Evolutionary conservation across 129 eudicot genomes (phyloP).

Genomic region (Saposhnikovia divaricata): DNA sequence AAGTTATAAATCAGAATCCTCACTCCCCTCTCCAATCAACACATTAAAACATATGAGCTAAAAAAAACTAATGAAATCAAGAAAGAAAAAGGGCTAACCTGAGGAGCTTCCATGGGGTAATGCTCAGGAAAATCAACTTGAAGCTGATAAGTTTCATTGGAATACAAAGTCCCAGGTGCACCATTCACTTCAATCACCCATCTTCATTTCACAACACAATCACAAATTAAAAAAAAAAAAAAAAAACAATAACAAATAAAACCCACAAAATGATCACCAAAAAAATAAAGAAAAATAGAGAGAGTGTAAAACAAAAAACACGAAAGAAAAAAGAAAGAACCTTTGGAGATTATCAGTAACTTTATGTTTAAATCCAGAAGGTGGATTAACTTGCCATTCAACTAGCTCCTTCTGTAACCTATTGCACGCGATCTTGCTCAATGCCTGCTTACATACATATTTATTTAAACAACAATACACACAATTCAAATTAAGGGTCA

Average conservation of each 20-base stretch:
- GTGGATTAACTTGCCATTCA: conserved; percentile 88
- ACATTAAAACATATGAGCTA: no score
- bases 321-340: conserved; percentile 17
- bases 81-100: conserved; percentile 23
- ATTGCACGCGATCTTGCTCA: conserved; percentile 81
- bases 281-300: neutral
- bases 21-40: neutral
- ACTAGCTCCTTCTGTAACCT: conserved; percentile 76
- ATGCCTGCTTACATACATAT: conserved; percentile 13
- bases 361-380: conserved; percentile 70
- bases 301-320: neutral
- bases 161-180: conserved; percentile 72
- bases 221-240: no score
- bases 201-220: conserved; percentile 15
- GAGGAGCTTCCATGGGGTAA: conserved; percentile 94
- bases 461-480: neutral
- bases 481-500: neutral
- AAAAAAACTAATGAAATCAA: no score
- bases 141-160: conserved; percentile 63
- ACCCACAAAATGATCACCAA: neutral
- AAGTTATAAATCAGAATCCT: neutral
- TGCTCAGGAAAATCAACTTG: conserved; percentile 92
- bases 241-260: neutral
- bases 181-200: conserved; percentile 89
- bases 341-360: conserved; percentile 84